Conservation (phyloP, 2,329 filamentous ascomycete genomes). For the Alternaria arborescens region DNA sequence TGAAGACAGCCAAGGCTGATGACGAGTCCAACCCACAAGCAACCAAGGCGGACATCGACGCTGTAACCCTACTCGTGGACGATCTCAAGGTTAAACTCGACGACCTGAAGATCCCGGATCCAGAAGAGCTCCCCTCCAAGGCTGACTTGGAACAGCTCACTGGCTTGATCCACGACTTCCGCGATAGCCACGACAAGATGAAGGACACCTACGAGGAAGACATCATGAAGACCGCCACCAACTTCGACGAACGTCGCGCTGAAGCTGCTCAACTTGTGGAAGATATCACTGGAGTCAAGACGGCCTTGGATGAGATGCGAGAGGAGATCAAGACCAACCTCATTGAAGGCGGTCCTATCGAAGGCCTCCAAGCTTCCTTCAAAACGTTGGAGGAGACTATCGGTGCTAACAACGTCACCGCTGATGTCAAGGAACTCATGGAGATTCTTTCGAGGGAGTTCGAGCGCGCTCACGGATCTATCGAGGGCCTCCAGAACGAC, state of each 20-base stretch:
- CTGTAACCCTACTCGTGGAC: slow-evolving; percentile 80
- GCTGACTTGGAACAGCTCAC: slow-evolving; percentile 75
- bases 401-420: slow-evolving; percentile 55
- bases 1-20: slow-evolving; percentile 59
- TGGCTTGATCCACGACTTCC: slow-evolving; percentile 60
- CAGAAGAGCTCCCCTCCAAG: slow-evolving; percentile 76
- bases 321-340: slow-evolving; percentile 79
- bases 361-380: slow-evolving; percentile 64
- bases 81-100: slow-evolving; percentile 84
- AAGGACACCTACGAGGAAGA: slow-evolving; percentile 77
- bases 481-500: slow-evolving; percentile 83
- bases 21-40: slow-evolving; percentile 67
- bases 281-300: slow-evolving; percentile 80
- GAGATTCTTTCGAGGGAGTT: slow-evolving; percentile 85
- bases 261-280: slow-evolving; percentile 83
- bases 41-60: slow-evolving; percentile 81
- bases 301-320: slow-evolving; percentile 79
- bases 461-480: slow-evolving; percentile 81
- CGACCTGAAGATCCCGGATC: slow-evolving; percentile 74
- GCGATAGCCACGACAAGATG: slow-evolving; percentile 70
- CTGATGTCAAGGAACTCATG: slow-evolving; percentile 67
- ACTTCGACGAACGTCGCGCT: slow-evolving; percentile 82
- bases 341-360: slow-evolving; percentile 74
- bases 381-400: slow-evolving; percentile 77
- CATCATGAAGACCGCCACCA: slow-evolving; percentile 77